Base-by-base conservation (phyloP, 2,329 filamentous ascomycete genomes). In the Stagonosporopsis rhizophila region DNA sequence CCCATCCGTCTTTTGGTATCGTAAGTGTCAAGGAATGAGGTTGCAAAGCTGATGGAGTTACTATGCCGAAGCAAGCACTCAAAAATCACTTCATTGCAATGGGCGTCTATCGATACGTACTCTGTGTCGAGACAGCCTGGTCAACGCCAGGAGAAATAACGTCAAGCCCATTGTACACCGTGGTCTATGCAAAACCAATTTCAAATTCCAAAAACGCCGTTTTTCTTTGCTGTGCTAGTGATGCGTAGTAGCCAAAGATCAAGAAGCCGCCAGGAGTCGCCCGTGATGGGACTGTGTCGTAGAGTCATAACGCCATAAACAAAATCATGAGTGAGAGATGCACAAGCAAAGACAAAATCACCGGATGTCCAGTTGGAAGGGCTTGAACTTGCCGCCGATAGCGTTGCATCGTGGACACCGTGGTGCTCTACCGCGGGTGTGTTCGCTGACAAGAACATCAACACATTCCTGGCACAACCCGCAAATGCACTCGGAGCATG, bases 401-500 rank as follows among this genome's bases (percentile, higher is more conserved):
- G 88, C 91, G 52, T 88, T 88, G 73, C 91, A 95, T 62, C 88
- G 84, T 55, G 91, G 90, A 78, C 91, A 95, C 73, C 90, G 75
- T 39, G 77, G 90, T 68, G 89, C 85, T 59, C 89, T 80, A 12
- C 89, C 89, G 46, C 89, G 71, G 28, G 71, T 87, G 73, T 92
- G 89, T 73, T 92, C 89, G 65, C 85, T 85, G 77, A 91, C 87
- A 52, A 94, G 81, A 30, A 91, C 86, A 68, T 92, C 89, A 55
- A 97, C 92, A 69, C 94, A 98, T 56, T 92, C 87, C 61, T 89
- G 87, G 76, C 95, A 98, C 45, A 98, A 84, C 15, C 93, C 94
- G 73, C 92, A 96, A 61, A 98, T 96, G 75, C 95, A 98, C 76
- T 97, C 93, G 1, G 93, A 96, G 75, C 94, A 98, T 20, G 94